A percentile compares a stretch with the other conserved stretches of the same genome.
Evolutionary conservation across 192 early-diverging fungal species (phyloP).

Genomic region (Neocallimastix lanati): DNA sequence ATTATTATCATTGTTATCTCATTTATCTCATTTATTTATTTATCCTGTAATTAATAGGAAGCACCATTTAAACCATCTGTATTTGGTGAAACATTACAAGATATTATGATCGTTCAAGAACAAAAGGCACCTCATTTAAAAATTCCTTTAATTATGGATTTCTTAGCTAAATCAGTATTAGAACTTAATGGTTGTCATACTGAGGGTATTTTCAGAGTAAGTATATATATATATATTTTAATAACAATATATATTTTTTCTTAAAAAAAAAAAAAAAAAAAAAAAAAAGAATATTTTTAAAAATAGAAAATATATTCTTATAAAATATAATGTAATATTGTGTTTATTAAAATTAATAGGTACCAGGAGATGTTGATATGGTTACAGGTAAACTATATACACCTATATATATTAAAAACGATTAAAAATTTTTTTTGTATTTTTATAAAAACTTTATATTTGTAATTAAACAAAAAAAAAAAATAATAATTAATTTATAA

Average conservation of each 20-base stretch:
- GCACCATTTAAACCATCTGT: constrained; percentile 70
- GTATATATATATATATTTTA: no score
- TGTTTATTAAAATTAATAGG: neutral
- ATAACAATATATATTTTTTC: no score
- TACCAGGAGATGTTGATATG: constrained; percentile 76
- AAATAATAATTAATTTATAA: no score
- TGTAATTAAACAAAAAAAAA: no score
- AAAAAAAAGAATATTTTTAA: no score
- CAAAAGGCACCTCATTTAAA: constrained; percentile 19
- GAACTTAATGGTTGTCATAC: constrained; percentile 55
- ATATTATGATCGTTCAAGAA: constrained; percentile 49
- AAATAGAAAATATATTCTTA: no score
- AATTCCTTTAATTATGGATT: constrained; percentile 65
- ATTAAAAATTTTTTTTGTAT: no score
- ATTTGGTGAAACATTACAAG: constrained; percentile 76
- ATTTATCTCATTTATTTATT: no score
- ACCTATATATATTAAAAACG: neutral
- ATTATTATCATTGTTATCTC: no score
- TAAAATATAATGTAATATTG: no score
- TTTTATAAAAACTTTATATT: no score
- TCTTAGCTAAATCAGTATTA: constrained; percentile 53
- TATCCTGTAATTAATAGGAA: constrained; percentile 22
- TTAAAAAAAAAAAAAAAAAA: no score
- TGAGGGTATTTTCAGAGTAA: constrained; percentile 83
- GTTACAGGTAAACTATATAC: constrained; percentile 48